Evolutionary conservation across 2,329 filamentous ascomycete genomes (phyloP).

Genomic region (Nothomitra cinnamomea): DNA sequence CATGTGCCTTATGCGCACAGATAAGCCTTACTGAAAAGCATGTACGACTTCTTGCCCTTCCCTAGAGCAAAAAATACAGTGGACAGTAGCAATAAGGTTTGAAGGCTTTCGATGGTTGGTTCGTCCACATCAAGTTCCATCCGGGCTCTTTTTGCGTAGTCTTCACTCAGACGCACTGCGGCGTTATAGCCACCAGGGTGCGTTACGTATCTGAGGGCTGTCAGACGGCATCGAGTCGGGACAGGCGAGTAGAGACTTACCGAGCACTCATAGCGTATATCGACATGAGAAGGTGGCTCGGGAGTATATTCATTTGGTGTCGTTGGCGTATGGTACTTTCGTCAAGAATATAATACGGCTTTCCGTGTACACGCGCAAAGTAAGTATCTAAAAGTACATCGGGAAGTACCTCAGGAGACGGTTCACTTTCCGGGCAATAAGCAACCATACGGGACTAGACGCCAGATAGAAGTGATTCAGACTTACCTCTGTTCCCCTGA

Average conservation of each 20-base stretch:
- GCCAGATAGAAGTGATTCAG: background rate
- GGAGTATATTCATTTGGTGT: constrained; percentile 49
- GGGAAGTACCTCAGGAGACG: constrained; percentile 32
- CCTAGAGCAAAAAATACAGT: constrained; percentile 62
- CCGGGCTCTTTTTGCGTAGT: constrained; percentile 54
- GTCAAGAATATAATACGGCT: constrained; percentile 67
- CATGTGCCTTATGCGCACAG: background rate
- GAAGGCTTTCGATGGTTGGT: constrained; percentile 60
- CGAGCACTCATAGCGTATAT: constrained; percentile 26
- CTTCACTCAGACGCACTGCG: constrained; percentile 50
- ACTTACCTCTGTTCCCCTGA: constrained; percentile 21
- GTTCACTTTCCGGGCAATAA: constrained; percentile 6
- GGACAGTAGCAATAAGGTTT: constrained; percentile 58
- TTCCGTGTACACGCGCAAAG: constrained; percentile 63
- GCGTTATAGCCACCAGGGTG: constrained; percentile 51
- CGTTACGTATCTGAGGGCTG: constrained; percentile 12
- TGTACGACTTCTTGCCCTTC: constrained; percentile 71
- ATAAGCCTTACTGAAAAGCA: constrained; percentile 50
- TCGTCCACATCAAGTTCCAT: constrained; percentile 61
- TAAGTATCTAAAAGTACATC: constrained; percentile 60
- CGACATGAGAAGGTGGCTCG: constrained; percentile 31
- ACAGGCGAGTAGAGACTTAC: constrained; percentile 15
- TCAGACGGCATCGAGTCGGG: background rate
- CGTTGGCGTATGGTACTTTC: constrained; percentile 58
- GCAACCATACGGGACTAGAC: background rate